phyloP scores from a whole-genome alignment of 2,329 filamentous ascomycete genomes.

The Paraconiothyrium brasiliense region DNA sequence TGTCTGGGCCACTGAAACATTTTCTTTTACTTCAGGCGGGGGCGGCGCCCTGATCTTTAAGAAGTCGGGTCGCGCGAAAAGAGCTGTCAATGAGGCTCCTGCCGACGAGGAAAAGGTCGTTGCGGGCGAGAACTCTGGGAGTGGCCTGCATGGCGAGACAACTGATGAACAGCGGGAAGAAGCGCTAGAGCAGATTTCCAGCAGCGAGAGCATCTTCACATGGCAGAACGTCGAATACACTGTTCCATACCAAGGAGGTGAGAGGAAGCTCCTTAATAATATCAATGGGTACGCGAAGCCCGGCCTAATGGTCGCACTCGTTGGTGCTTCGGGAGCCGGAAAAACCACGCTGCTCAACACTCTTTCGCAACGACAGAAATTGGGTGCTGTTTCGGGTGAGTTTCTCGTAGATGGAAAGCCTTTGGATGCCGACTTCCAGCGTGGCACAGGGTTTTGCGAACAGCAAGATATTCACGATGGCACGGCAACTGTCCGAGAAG shows the following conservation, averaged over 20 bases:
- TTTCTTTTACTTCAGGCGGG: slow-evolving; percentile 69
- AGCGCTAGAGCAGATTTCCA: slow-evolving; percentile 47
- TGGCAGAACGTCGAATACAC: slow-evolving; percentile 67
- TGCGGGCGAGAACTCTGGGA: slow-evolving; percentile 35
- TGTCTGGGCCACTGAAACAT: slow-evolving; percentile 72
- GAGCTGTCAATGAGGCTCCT: slow-evolving; percentile 58
- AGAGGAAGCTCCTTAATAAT: slow-evolving; percentile 71
- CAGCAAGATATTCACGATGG: slow-evolving; percentile 77
- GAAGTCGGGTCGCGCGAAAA: slow-evolving; percentile 69
- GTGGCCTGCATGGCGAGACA: slow-evolving; percentile 30
- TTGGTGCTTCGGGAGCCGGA: slow-evolving; percentile 82
- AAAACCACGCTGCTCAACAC: slow-evolving; percentile 87
- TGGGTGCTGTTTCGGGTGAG: slow-evolving; percentile 71
- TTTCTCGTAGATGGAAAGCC: slow-evolving; percentile 76
- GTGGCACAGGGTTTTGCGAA: slow-evolving; percentile 75
- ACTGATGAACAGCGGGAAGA: slow-evolving; percentile 40
- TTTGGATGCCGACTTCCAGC: slow-evolving; percentile 70
- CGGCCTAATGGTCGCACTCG: slow-evolving; percentile 80
- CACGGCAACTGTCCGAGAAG: slow-evolving; percentile 73
- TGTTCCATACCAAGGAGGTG: slow-evolving; percentile 72
- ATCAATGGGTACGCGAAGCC: slow-evolving; percentile 83
- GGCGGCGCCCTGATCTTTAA: slow-evolving; percentile 78
- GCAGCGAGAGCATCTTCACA: slow-evolving; percentile 50
- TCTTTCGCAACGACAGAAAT: slow-evolving; percentile 74
- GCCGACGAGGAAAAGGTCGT: slow-evolving; percentile 67